phyloP scores from a whole-genome alignment of 441 rosid genomes.

The Flueggea neowawraea region DNA sequence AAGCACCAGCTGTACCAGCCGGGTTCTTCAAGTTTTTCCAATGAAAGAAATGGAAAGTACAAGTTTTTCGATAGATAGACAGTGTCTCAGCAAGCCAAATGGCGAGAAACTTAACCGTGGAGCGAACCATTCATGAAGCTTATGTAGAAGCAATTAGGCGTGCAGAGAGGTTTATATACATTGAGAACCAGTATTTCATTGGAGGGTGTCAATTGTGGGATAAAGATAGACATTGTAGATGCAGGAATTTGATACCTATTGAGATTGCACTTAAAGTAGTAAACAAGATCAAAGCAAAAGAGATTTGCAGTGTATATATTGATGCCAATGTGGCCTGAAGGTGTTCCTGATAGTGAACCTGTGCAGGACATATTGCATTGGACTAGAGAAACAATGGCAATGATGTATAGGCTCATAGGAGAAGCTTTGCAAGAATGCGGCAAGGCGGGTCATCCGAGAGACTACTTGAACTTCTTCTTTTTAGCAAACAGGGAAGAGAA shows the following conservation, averaged over 20 bases:
- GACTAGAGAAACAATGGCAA: conserved; percentile 77
- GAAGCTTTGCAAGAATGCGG: conserved; percentile 61
- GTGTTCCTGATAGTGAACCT: conserved; percentile 70
- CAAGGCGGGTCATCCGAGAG: conserved; percentile 53
- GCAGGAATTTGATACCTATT: conserved; percentile 76
- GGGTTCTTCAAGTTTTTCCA: conserved; percentile 23
- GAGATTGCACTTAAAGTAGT: conserved; percentile 78
- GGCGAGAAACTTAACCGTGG: conserved; percentile 44
- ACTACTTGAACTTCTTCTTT: conserved; percentile 83
- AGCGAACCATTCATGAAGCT: conserved; percentile 78
- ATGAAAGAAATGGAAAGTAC: conserved; percentile 68
- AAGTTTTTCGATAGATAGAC: conserved; percentile 76
- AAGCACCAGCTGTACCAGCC: conserved; percentile 14
- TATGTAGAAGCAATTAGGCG: conserved; percentile 72
- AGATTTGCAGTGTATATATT: conserved; percentile 75
- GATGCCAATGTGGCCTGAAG: conserved; percentile 99
- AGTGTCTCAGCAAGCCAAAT: conserved; percentile 50
- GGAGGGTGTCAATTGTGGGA: conserved; percentile 88
- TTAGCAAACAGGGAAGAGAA: conserved; percentile 79
- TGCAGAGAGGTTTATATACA: conserved; percentile 76
- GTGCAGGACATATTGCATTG: conserved; percentile 90
- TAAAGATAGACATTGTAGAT: conserved; percentile 53
- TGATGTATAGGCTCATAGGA: conserved; percentile 76
- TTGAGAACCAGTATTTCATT: conserved; percentile 88
- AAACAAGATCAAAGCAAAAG: conserved; percentile 48